Base-by-base conservation (phyloP, 306 rosid species). In the Prinsepia uniflora region DNA sequence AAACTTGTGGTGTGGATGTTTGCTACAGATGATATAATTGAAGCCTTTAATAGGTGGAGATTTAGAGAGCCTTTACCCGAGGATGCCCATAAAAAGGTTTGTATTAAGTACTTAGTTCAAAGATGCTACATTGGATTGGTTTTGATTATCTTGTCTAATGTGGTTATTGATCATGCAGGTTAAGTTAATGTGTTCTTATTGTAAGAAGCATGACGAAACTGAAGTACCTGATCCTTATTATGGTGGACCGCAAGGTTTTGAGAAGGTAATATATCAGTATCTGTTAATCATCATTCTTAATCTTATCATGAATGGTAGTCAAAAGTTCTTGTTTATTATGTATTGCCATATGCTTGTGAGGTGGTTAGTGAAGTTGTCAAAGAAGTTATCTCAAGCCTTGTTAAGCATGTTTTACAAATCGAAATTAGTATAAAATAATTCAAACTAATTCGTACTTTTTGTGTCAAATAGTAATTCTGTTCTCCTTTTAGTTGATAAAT, bases 141-240 rank as follows among this genome's bases (percentile, higher is more conserved):
- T 65, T 19, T 56, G 65, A 17, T 56, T 57, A 12, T 65, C 8
- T 68, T 10, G 65, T 67, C 70, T 75, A 11, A 63, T 56, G 15
- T 45, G 56, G 64, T 20, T 71, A 20, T 69, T 62, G 67, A 46
- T 69, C 66, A 22, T 77, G 77, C 84, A 88, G 98, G 92, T 93
- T 64, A 90, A 86, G 73, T 84, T 93, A 79, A 88, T 93, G 94
- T 93, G 94, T 76, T 90, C 97, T 8, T 93, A 85, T 76, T 93
- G 98, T 70, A 87, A 81, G 78, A 80, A 77, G 74, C 96, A 87
- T 5, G 79, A 86, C 61, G 92, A 88, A 86, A 84, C 85, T 66
- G 97, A 93, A 83, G 95, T 90, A 43, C 98, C 98, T 0, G 98
- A 93, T 81, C 98, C 98, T 61, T 93, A 90, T 76, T 90, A 83